Base-by-base conservation (phyloP, 192 early-diverging fungal species). In the Backusella sp. region DNA sequence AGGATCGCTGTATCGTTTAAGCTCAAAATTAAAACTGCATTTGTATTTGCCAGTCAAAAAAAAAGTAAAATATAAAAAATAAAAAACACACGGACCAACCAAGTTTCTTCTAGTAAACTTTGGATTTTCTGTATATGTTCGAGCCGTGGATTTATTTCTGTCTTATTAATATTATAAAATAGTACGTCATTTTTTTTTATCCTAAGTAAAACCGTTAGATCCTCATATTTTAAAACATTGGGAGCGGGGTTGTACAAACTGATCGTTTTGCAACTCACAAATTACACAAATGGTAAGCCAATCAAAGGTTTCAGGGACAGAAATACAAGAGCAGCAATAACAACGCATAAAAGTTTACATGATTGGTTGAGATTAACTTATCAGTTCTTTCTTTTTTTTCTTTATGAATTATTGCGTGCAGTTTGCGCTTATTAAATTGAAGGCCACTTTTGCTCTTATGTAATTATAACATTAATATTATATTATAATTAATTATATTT, bases 361-460 rank as follows among this genome's bases (percentile, higher is more conserved):
- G 56, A 62, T 59, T 59, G 56, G 56, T 59, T 59, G 26, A 26
- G 56, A 59, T 28, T 62, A 11, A 62, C 56, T 62, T 56, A 9
- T 21, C n/a, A 56, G n/a, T 56, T n/a, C 8, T 59, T 62, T 62
- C 56, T 62, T 62, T 62, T 62, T 49, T 62, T 62, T 62, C 56
- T 62, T 26, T 62, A 11, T 26, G 12, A 62, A 23, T 28, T 62
- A 62, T 28, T 26, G 6, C n/a, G 23, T 59, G 3, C 7, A 59
- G 56, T 39, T 39, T 26, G 56, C 26, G 21, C 56, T 62, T 62
- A 62, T 62, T 26, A n/a, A 49, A n/a, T 6, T 17, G 5, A 49
- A 49, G 46, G 15, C 17, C 19, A 6, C 19, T 49, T n/a, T n/a
- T 1, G 15, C 1, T 49, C 19, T 19, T n/a, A 14, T 44, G 3